Conservation (phyloP, 179 eudicot species). For the Amaranthus tricolor region DNA sequence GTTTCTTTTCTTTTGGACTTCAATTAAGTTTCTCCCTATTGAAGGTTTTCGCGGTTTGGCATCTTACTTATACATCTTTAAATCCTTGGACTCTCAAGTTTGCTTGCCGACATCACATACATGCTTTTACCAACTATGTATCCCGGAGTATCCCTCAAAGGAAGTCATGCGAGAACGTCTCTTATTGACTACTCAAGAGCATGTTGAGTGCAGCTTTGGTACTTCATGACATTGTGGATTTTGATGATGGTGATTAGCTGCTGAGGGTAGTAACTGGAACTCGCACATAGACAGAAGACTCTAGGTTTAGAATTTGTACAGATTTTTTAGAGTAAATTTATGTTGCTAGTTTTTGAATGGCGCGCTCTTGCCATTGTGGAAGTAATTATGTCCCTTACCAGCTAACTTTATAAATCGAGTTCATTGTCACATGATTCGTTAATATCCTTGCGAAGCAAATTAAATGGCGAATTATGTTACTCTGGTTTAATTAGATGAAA, state of each 20-base stretch:
- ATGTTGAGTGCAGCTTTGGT: conserved; percentile 92
- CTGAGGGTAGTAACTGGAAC: neutral
- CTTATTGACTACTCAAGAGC: conserved; percentile 65
- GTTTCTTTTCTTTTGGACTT: conserved; percentile 97
- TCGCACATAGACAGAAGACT: conserved; percentile 29
- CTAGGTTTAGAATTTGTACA: conserved; percentile 25
- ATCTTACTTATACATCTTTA: conserved; percentile 63
- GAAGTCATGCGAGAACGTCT: conserved; percentile 63
- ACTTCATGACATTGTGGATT: conserved; percentile 40
- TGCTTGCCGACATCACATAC: conserved; percentile 88
- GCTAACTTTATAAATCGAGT: conserved; percentile 20
- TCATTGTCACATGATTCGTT: neutral
- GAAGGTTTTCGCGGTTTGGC: conserved; percentile 87
- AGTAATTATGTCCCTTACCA: conserved; percentile 20
- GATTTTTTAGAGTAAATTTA: conserved; percentile 20
- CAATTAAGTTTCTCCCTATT: conserved; percentile 72
- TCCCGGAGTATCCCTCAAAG: conserved; percentile 63
- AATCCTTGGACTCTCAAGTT: conserved; percentile 45
- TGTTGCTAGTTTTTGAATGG: conserved; percentile 20
- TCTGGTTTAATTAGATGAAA: neutral
- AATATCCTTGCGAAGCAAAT: too few species aligned
- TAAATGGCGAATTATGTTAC: too few species aligned
- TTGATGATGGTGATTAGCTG: neutral
- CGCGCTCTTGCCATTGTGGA: conserved; percentile 16
- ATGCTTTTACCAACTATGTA: conserved; percentile 73